phyloP scores from a whole-genome alignment of 345 rosid species.

The Tarenaya hassleriana region DNA sequence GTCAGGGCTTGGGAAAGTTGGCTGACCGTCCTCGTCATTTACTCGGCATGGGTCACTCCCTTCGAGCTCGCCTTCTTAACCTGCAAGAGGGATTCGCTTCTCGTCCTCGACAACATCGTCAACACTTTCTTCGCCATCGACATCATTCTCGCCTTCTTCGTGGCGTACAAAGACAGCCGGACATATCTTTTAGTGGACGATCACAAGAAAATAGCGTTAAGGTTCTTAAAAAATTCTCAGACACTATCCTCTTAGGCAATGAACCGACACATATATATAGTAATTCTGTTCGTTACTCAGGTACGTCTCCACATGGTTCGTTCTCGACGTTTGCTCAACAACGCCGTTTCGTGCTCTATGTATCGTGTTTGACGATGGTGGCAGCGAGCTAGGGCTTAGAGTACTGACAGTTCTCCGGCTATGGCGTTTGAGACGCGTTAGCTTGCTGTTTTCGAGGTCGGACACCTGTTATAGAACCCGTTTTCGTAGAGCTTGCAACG shows the following conservation, averaged over 20 bases:
- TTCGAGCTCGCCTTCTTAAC: constrained; percentile 73
- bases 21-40: constrained; percentile 62
- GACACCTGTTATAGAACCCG: neutral
- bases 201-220: constrained; percentile 51
- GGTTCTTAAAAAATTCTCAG: constrained; percentile 25
- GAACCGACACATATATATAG: too few species aligned
- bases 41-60: constrained; percentile 88
- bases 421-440: constrained; percentile 88
- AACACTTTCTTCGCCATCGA: constrained; percentile 61
- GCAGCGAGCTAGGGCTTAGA: constrained; percentile 45
- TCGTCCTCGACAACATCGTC: constrained; percentile 50
- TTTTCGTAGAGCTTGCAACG: neutral
- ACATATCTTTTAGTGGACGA: constrained; percentile 61
- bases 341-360: constrained; percentile 51
- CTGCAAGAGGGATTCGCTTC: constrained; percentile 38
- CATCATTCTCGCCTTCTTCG: constrained; percentile 71
- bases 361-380: constrained; percentile 33
- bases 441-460: constrained; percentile 54
- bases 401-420: constrained; percentile 74
- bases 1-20: constrained; percentile 66
- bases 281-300: neutral
- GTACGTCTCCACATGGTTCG: constrained; percentile 41
- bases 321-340: constrained; percentile 58
- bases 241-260: neutral
- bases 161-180: constrained; percentile 73